Evolutionary conservation across 2,329 filamentous ascomycete genomes (phyloP), one percentile per base, ranked within the genome.

Genomic region (Colletotrichum theobromicola): DNA sequence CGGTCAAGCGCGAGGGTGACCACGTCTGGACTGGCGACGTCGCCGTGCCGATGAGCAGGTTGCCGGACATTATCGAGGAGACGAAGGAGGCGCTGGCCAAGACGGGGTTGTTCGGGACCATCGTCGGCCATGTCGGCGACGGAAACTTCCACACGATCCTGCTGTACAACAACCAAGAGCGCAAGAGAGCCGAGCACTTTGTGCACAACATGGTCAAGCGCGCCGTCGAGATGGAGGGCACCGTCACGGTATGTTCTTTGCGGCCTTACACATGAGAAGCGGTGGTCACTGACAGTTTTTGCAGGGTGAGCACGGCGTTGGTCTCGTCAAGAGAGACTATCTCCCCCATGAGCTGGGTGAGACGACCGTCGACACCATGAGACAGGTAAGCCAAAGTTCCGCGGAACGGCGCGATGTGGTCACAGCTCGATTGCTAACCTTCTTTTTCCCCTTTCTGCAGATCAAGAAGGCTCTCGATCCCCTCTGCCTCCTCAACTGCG

Each of bases 1-100:
- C 94, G 0, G 87, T 93, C 80, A 90, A 84, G 85, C 90, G 83
- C 85, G 90, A 81, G 58, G 90, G 88, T n/a, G 93, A 96, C 77
- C 91, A 90, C 69, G 93, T 97, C 5, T 97, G 94, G 94, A 96
- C 94, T 0, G 94, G 94, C 2, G 95, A 97, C 80, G 95, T 97
- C 13, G 95, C 95, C 1, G 95, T 97, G 68, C 95, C 95, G 16
- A 93, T 97, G 82, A 94, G 91, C 76, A 87, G 89, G 75, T 82
- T 97, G 78, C 91, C 94, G 5, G 90, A 93, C 76, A 91, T 96
- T 73, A 95, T 96, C 77, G 94, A 95, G 82, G 90, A 93, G 83
- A 95, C 94, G 2, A 87, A 87, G 81, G 82, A 83, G 71, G 83
- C 86, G 24, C 81, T 88, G 76, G 79, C 78, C 72, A 83, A 80